Evolutionary conservation across 2,329 filamentous ascomycete genomes (phyloP).

Genomic region (Fusarium pseudograminearum): DNA sequence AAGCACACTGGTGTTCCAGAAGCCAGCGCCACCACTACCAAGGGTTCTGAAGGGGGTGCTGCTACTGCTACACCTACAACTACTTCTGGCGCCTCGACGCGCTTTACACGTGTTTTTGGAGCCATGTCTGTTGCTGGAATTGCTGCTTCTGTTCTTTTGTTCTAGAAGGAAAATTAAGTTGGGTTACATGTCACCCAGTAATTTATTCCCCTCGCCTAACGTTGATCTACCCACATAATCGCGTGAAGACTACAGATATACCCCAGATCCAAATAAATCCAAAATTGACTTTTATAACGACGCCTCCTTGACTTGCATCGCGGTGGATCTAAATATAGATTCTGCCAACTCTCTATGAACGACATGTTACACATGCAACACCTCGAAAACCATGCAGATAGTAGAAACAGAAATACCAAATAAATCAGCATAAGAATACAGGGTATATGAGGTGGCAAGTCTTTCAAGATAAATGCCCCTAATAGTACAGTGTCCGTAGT

Average conservation of each 20-base stretch:
- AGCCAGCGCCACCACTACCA: slow-evolving; percentile 1
- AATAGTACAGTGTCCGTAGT: no score
- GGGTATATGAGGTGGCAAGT: no score
- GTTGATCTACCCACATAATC: neutral
- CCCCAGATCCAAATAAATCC: neutral
- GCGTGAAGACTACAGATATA: neutral
- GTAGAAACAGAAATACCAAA: neutral
- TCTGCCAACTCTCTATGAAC: neutral
- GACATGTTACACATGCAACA: fast-evolving
- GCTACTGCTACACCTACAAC: neutral
- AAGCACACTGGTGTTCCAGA: slow-evolving; percentile 13
- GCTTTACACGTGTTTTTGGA: slow-evolving; percentile 7
- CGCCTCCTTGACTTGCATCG: neutral
- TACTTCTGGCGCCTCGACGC: slow-evolving; percentile 5
- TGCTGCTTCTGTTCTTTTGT: slow-evolving; percentile 1
- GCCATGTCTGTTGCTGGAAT: slow-evolving; percentile 6
- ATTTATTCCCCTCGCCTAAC: neutral
- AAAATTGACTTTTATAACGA: neutral
- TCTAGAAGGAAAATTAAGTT: neutral
- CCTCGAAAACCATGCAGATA: fast-evolving
- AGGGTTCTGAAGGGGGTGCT: neutral
- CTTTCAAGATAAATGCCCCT: no score
- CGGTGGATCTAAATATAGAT: neutral
- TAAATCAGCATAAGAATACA: neutral
- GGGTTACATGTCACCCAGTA: fast-evolving